Percentiles rank a stretch among this genome's conserved stretches.
These are phyloP conservation scores for Penicillium canescens DNA, from an alignment of 495 filamentous ascomycete species.

Conservation along the genomic window DNA sequence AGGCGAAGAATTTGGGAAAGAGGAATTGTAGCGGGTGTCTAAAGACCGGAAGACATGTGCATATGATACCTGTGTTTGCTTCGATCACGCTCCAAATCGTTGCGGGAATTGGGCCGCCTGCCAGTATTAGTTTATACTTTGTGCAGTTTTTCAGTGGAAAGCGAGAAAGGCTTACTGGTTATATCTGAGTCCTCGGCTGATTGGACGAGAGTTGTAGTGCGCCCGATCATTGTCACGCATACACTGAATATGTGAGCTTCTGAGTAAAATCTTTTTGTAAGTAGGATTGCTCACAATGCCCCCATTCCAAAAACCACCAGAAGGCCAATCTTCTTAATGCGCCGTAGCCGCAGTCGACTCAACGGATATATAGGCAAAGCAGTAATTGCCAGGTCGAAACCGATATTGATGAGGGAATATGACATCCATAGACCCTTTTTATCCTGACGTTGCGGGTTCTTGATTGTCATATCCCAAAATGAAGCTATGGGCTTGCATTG, in stretches of 20 bases:
- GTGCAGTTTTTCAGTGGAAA: slow-evolving; percentile 1
- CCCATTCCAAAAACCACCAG: slow-evolving; percentile 34
- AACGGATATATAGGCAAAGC: slow-evolving; percentile 42
- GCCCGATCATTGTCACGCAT: slow-evolving; percentile 24
- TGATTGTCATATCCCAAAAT: slow-evolving; percentile 34
- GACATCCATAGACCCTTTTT: slow-evolving; percentile 22
- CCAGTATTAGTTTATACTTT: slow-evolving; percentile 19
- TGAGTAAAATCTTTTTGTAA: neutral
- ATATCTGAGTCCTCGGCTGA: slow-evolving; percentile 24
- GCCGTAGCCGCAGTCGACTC: slow-evolving; percentile 36
- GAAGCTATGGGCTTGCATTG: slow-evolving; percentile 42
- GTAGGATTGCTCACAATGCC: slow-evolving; percentile 20
- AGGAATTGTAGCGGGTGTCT: slow-evolving; percentile 30
- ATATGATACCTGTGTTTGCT: slow-evolving; percentile 25
- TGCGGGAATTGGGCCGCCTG: slow-evolving; percentile 11
- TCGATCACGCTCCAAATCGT: slow-evolving; percentile 29
- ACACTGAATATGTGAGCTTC: slow-evolving; percentile 3
- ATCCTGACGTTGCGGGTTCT: slow-evolving; percentile 15
- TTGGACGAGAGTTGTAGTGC: slow-evolving; percentile 25
- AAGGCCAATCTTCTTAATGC: slow-evolving; percentile 35
- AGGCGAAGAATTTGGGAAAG: slow-evolving; percentile 25
- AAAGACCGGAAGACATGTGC: slow-evolving; percentile 31
- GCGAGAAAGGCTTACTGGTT: slow-evolving; percentile 16
- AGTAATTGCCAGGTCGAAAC: slow-evolving; percentile 42
- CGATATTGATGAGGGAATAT: slow-evolving; percentile 30